Evolutionary conservation across 495 filamentous ascomycete genomes (phyloP), one percentile per base, ranked within the genome.

Genomic region (Xylaria longipes): DNA sequence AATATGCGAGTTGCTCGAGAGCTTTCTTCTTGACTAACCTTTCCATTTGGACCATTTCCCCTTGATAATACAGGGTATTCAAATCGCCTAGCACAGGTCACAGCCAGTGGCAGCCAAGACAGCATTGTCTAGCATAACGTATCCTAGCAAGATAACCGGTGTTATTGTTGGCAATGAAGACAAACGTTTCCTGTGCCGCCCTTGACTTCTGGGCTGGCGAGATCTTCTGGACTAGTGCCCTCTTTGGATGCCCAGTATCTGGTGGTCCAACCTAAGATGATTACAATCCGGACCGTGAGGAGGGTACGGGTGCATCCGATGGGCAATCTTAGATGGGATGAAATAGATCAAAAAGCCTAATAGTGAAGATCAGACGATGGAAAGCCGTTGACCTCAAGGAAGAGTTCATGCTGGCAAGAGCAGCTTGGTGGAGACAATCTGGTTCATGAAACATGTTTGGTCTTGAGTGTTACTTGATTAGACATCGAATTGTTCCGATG

Each of bases 361-460:
- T 69, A 62, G 68, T 65, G 57, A 62, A 69, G 57, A 62, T 69
- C 43, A 50, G 43, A 69, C 41, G 57, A 62, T 43, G 39, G 39
- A 39, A 22, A 35, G 66, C 20, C 41, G 27, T 35, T 37, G 5
- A 46, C 14, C 27, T 1, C 27, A 33, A 60, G 54, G 25, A 20
- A 61, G 22, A 58, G n/a, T 68, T 58, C 65, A 58, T 68, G 65
- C 50, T 29, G 1, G 12, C 25, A 25, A 15, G 33, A 56, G 33
- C n/a, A 58, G 22, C 50, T 68, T 14, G 65, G 50, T n/a, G 52
- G 29, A 48, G 63, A 35, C 14, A 22, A 22, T 31, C 17, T 52
- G 11, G 11, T 37, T 39, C 22, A 25, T 31, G 29, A 56, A 67
- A 67, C 29, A 39, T 25, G 46, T 66, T 52, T 52, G 20, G 41